Evolutionary conservation across 1,284 basidiomycete species (phyloP), one percentile per base, ranked within the genome.

Genomic region (Cystobasidium sp.): DNA sequence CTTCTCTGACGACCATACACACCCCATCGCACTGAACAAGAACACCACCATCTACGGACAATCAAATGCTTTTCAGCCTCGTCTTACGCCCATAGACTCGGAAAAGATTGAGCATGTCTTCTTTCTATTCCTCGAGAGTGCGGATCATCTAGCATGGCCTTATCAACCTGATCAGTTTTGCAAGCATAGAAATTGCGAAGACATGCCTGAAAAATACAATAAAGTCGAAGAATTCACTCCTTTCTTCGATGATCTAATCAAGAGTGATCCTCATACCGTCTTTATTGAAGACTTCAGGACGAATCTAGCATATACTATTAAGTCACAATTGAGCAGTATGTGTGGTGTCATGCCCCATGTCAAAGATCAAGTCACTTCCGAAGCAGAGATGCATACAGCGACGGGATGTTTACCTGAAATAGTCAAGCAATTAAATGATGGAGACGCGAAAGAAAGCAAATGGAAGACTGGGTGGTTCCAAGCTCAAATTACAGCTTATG

Each of bases 131-230:
- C 55, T 74, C 18, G 71, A 74, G 41, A 55, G 49, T 47, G 62
- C 71, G 47, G 71, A 74, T 58, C 51, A 66, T 43, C 55, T 74
- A 37, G 71, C 71, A 16, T 74, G 71, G 71, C 71, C 71, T 6
- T 74, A 56, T 67, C 44, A 39, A 47, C 63, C 71, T 55, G 71
- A 71, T 22, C 5, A 52, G 53, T 74, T 74, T 20, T 74, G 71
- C 71, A 51, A 65, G 44, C 71, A 66, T 22, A 49, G 71, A 14
- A 67, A 67, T 20, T 74, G 71, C 43, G 22, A 55, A 51, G 71
- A 74, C 59, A 74, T 74, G 37, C 46, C 47, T 20, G 51, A 43
- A 6, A 62, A 74, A 46, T 67, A 66, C 41, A 74, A 74, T 39
- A 74, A 61, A 10, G 71, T 66, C 6, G 63, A 74, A 56, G 46